Percentiles rank a stretch among this genome's conserved stretches.
phyloP scores from a whole-genome alignment of 192 early-diverging fungal genomes.

The Coemansia sp. region DNA sequence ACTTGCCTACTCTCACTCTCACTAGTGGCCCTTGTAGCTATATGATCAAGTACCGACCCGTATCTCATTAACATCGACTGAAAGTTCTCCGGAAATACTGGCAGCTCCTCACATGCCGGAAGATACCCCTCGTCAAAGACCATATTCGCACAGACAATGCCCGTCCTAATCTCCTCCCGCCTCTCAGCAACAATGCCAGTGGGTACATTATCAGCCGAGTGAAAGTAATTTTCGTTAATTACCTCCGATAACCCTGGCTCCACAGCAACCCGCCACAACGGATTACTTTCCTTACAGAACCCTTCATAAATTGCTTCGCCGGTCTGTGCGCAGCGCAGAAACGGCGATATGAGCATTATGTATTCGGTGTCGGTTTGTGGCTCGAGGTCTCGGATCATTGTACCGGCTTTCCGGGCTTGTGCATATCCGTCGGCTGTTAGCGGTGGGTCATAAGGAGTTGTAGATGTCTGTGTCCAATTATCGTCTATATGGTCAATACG shows the following conservation, averaged over 20 bases:
- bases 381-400: conserved; percentile 37
- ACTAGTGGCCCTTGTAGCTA: conserved; percentile 14
- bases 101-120: conserved; percentile 13
- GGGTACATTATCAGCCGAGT: conserved; percentile 23
- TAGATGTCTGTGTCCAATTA: conserved; percentile 23
- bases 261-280: conserved; percentile 25
- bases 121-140: conserved; percentile 16
- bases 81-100: conserved; percentile 45
- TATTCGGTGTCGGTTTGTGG: conserved; percentile 15
- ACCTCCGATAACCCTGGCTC: conserved; percentile 54
- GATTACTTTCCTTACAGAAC: conserved; percentile 12
- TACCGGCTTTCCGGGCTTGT: conserved; percentile 39
- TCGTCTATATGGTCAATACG: conserved; percentile 55
- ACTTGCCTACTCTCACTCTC: background rate
- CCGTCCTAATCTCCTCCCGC: conserved; percentile 10
- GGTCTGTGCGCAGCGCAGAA: conserved; percentile 52
- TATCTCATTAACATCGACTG: conserved; percentile 54
- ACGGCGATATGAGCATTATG: conserved; percentile 46
- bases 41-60: conserved; percentile 34
- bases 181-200: conserved; percentile 25
- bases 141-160: conserved; percentile 17
- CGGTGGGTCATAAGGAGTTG: conserved; percentile 47
- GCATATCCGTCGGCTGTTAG: conserved; percentile 32
- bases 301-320: conserved; percentile 29
- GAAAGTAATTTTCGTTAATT: conserved; percentile 50